Evolutionary conservation across 345 rosid species (phyloP), one percentile per base, ranked within the genome.

Genomic region (Hibiscus trionum): DNA sequence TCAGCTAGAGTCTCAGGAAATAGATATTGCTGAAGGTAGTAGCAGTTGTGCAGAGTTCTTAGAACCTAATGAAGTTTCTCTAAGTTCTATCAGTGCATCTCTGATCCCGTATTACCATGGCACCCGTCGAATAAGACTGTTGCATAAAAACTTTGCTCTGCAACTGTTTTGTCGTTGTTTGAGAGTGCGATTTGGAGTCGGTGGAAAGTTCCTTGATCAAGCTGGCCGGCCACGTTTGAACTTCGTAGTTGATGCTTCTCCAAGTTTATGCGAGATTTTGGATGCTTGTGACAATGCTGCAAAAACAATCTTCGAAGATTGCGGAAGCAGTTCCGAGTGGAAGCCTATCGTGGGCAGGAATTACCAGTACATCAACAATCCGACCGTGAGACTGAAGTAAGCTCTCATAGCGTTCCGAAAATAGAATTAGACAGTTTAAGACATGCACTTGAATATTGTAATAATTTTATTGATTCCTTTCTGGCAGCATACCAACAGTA

Each of bases 331-430:
- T 71, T 91, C 96, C 59, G 84, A 86, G 29, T 92, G 99, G 99
- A 85, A 83, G 77, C 75, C 67, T 61, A 80, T 86, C 3, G 81
- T 95, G 71, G 71, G 3, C 39, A 78, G 86, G 72, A 73, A 73
- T 70, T 61, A 61, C 1, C 84, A 82, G 47, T 85, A 62, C 57
- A 14, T 59, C 70, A 81, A 82, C 75, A 56, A 47, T 62, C 90
- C 97, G 2, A 90, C 81, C 29, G 75, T 82, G 27, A 90, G 93
- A 78, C 75, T 95, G 79, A 78, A 86, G 97, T 95, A 88, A 88
- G 95, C 83, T 73, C 61, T 73, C 52, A 27, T 57, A 57, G 56
- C 15, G 56, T 3, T 14, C 16, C n/a, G 17, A 11, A 14, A 52
- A n/a, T 27, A 29, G 7, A 29, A 66, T 10, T 3, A 4, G 26